A percentile compares a stretch with the other conserved stretches of the same genome.
These are phyloP conservation scores for Wickerhamomyces alni DNA, from an alignment of 805 yeast genomes.

Conservation along the genomic window DNA sequence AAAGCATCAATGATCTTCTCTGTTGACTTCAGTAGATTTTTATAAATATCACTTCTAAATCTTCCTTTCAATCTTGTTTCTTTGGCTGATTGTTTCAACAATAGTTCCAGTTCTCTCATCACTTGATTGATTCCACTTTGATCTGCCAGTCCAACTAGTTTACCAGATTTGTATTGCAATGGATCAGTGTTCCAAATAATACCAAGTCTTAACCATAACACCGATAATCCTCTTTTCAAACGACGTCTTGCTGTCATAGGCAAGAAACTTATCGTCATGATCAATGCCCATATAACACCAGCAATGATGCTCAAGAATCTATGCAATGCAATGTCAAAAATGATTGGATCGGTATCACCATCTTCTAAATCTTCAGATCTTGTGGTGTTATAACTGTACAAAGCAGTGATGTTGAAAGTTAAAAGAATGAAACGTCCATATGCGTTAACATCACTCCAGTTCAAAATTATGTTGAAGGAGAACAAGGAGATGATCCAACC, in stretches of 20 bases:
- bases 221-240: conserved; percentile 56
- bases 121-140: conserved; percentile 42
- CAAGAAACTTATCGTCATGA: conserved; percentile 56
- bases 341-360: conserved; percentile 65
- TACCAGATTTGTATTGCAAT: conserved; percentile 32
- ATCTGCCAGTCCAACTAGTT: conserved; percentile 21
- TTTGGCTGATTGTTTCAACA: conserved; percentile 65
- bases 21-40: conserved; percentile 45
- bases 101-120: conserved; percentile 51
- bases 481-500: conserved; percentile 34
- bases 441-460: conserved; percentile 56
- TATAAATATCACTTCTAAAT: conserved; percentile 52
- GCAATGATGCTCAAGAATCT: conserved; percentile 64
- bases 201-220: conserved; percentile 77
- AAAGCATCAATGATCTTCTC: conserved; percentile 66
- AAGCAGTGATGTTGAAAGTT: conserved; percentile 72
- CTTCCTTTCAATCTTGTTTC: conserved; percentile 72
- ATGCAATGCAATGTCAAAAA: conserved; percentile 72
- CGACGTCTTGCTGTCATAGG: conserved; percentile 75
- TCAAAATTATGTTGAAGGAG: conserved; percentile 51
- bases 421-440: conserved; percentile 66
- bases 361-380: conserved; percentile 50
- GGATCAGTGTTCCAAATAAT: conserved; percentile 78
- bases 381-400: conserved; percentile 67
- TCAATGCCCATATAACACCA: conserved; percentile 74